Base-by-base conservation (phyloP, 345 rosid genomes). In the Hibiscus tridactylites region DNA sequence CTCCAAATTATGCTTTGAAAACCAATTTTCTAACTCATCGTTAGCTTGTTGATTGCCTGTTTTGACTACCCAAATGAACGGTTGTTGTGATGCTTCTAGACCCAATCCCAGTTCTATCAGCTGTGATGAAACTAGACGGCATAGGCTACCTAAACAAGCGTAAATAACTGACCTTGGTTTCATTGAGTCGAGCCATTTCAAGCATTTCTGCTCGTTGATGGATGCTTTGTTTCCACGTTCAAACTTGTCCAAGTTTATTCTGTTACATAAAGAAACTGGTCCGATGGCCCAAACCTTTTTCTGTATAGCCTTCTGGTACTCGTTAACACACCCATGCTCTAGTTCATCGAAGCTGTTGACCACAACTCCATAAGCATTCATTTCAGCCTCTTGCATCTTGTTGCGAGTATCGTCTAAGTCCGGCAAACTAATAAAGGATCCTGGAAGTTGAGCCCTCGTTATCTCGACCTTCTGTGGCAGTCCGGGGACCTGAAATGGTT, bases 31-130 rank as follows among this genome's bases (percentile, higher is more conserved):
- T 26, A 92, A 16, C 73, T 85, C 95, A 1, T 46, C 46, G 21
- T 49, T 60, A 39, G 78, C 39, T 52, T 65, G 68, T n/a, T 61
- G 65, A 12, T 75, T 85, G 11, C 78, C 89, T 0, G 85, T 78
- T 80, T 87, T 90, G 9, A 85, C 68, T 8, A 84, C 98, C 98
- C 97, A 92, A 31, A 92, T 81, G 68, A 92, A 92, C 7, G 95
- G 91, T 54, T 74, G 70, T 0, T 76, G 71, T 1, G 95, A 88
- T 59, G 87, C 89, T 82, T 79, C 91, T 52, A 92, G 74, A 54
- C 85, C 98, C 54, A 78, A 66, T 2, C 90, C 97, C 15, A 92
- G 71, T 74, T 92, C 91, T 42, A 85, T 80, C 75, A 92, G 16
- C 70, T 88, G 98, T 16, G 83, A 35, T 2, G 95, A 84, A 53